Percentiles rank a stretch among this genome's conserved stretches.
Evolutionary conservation across 164 flowering plant species (phyloP).

Genomic region (Stephania japonica): DNA sequence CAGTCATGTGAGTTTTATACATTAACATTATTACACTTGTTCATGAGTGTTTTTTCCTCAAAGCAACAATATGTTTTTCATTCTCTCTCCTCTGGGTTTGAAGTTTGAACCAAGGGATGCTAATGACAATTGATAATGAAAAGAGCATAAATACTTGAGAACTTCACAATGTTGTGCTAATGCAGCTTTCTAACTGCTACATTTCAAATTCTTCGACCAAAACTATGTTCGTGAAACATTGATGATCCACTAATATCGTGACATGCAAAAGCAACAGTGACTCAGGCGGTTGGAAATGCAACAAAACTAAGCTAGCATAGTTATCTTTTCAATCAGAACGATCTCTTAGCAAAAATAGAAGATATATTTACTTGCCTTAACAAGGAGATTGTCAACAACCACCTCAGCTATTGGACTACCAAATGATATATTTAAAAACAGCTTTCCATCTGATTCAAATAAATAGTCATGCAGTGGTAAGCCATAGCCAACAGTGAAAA

Average conservation of each 20-base stretch:
- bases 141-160: neutral
- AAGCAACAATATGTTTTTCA: no score
- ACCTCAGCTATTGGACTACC: constrained; percentile 69
- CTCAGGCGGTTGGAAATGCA: neutral
- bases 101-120: no score
- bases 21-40: no score
- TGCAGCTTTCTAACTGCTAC: neutral
- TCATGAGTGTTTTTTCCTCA: no score
- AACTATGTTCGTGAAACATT: neutral
- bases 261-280: neutral
- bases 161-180: neutral
- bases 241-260: neutral
- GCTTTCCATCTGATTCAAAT: constrained; percentile 69
- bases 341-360: neutral
- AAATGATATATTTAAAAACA: constrained; percentile 69
- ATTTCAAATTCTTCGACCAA: neutral
- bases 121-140: neutral
- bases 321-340: neutral
- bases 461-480: constrained; percentile 82
- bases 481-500: constrained; percentile 92
- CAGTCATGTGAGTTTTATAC: no score
- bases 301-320: neutral
- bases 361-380: constrained; percentile 50
- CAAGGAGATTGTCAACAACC: constrained; percentile 62
- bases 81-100: no score